These are phyloP conservation scores for Lasiodiplodia hormozganensis DNA, from an alignment of 2,329 filamentous ascomycete species.

Conservation along the genomic window DNA sequence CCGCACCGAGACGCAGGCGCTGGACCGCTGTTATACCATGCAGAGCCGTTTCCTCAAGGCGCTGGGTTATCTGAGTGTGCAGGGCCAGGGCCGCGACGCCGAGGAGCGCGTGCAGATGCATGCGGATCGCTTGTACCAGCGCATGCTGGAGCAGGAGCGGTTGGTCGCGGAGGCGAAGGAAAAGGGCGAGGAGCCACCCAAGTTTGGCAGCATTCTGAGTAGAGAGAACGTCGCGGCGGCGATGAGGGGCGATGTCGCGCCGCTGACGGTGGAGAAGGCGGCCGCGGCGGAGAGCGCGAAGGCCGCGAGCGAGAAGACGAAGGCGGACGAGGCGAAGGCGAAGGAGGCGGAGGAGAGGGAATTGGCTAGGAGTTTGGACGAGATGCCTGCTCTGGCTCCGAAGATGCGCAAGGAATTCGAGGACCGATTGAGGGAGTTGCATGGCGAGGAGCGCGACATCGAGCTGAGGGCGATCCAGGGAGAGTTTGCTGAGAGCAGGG, in stretches of 20 bases:
- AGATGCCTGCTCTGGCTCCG: slow-evolving; percentile 43
- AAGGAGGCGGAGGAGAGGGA: slow-evolving; percentile 43
- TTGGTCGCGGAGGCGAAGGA: slow-evolving; percentile 73
- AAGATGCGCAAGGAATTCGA: slow-evolving; percentile 42
- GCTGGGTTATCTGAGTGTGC: slow-evolving; percentile 79
- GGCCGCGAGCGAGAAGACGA: background rate
- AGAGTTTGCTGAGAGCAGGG: slow-evolving; percentile 38
- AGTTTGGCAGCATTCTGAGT: slow-evolving; percentile 62
- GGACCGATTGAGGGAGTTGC: slow-evolving; percentile 40
- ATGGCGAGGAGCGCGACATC: slow-evolving; percentile 42
- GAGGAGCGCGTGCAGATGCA: slow-evolving; percentile 91
- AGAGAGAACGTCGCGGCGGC: slow-evolving; percentile 37
- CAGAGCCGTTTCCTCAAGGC: slow-evolving; percentile 92
- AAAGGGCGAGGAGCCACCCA: slow-evolving; percentile 60
- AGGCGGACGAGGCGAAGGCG: slow-evolving; percentile 25
- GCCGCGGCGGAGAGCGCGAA: background rate
- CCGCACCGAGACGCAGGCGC: slow-evolving; percentile 73
- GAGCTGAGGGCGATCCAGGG: slow-evolving; percentile 44
- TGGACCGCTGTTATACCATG: slow-evolving; percentile 88
- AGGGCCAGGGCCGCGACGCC: slow-evolving; percentile 71
- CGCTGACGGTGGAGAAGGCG: background rate
- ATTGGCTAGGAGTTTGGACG: slow-evolving; percentile 31
- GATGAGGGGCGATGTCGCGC: slow-evolving; percentile 13
- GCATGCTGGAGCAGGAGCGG: slow-evolving; percentile 82
- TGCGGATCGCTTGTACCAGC: slow-evolving; percentile 87